phyloP scores from a whole-genome alignment of 1,139 yeast species.

The Suzukiozyma palmioleophila region DNA sequence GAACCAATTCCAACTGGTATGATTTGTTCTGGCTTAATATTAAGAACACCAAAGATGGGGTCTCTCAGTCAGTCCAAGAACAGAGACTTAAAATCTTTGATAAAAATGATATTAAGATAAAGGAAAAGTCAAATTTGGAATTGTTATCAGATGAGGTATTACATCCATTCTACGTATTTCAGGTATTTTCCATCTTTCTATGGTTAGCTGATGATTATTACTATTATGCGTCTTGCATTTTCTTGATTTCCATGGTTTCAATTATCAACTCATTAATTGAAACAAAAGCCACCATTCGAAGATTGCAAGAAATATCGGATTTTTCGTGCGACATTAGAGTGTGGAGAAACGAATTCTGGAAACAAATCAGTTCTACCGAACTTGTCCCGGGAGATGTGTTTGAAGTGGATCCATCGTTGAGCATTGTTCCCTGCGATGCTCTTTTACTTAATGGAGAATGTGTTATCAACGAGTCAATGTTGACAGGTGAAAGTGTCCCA shows the following conservation, averaged over 20 bases:
- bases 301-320: slow-evolving; percentile 70
- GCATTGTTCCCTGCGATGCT: slow-evolving; percentile 82
- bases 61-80: slow-evolving; percentile 63
- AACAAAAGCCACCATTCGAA: slow-evolving; percentile 68
- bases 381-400: slow-evolving; percentile 94
- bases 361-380: slow-evolving; percentile 70
- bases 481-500: slow-evolving; percentile 97
- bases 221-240: slow-evolving; percentile 90
- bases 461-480: slow-evolving; percentile 90
- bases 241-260: slow-evolving; percentile 76
- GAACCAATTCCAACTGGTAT: slow-evolving; percentile 82
- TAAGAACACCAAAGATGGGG: slow-evolving; percentile 59
- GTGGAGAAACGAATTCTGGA: slow-evolving; percentile 93
- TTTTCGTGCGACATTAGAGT: slow-evolving; percentile 82
- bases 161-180: slow-evolving; percentile 94
- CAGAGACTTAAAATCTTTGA: slow-evolving; percentile 76
- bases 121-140: slow-evolving; percentile 62
- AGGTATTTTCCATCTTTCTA: slow-evolving; percentile 80
- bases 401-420: slow-evolving; percentile 82
- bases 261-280: slow-evolving; percentile 78
- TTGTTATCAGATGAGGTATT: slow-evolving; percentile 80
- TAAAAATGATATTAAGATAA: slow-evolving; percentile 66
- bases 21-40: slow-evolving; percentile 70
- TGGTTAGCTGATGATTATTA: slow-evolving; percentile 93
- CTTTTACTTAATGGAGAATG: slow-evolving; percentile 85